Conservation (phyloP, 352 stramenopile species). For the Plasmopara muralis region DNA sequence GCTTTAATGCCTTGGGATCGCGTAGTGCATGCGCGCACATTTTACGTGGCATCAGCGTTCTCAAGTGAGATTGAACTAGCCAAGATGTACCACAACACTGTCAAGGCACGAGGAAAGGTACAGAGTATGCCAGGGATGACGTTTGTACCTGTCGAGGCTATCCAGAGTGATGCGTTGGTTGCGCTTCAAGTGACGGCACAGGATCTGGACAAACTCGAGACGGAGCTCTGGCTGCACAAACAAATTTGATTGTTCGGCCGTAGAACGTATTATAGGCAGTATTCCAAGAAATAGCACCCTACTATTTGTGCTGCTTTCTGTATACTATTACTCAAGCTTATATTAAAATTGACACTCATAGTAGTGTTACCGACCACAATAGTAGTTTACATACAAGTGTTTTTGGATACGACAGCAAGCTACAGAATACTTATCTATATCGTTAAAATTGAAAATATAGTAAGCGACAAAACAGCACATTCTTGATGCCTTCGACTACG, state of each 20-base stretch:
- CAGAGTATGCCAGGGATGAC: conserved; percentile 47
- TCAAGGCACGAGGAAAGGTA: conserved; percentile 26
- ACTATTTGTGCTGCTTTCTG: no score
- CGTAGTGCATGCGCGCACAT: conserved; percentile 62
- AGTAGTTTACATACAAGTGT: no score
- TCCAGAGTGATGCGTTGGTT: conserved; percentile 40
- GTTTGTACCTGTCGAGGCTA: conserved; percentile 63
- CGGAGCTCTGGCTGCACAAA: conserved; percentile 74
- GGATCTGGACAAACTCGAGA: conserved; percentile 77
- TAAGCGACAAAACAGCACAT: no score
- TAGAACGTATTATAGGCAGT: no score
- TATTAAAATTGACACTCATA: no score
- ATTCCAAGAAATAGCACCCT: no score
- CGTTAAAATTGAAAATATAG: no score
- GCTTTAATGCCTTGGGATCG: conserved; percentile 54
- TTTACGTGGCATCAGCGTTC: conserved; percentile 47
- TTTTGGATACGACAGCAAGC: no score
- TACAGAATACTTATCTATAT: no score
- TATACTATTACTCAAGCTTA: no score
- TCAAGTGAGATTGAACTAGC: conserved; percentile 48
- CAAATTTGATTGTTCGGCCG: conserved; percentile 23
- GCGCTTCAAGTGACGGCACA: conserved; percentile 66
- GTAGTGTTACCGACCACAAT: no score
- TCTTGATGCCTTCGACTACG: no score
- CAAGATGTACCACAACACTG: conserved; percentile 17